Percentiles rank a stretch among this genome's conserved stretches.
phyloP scores from a whole-genome alignment of 2,329 filamentous ascomycete species.

The Cercospora beticola region DNA sequence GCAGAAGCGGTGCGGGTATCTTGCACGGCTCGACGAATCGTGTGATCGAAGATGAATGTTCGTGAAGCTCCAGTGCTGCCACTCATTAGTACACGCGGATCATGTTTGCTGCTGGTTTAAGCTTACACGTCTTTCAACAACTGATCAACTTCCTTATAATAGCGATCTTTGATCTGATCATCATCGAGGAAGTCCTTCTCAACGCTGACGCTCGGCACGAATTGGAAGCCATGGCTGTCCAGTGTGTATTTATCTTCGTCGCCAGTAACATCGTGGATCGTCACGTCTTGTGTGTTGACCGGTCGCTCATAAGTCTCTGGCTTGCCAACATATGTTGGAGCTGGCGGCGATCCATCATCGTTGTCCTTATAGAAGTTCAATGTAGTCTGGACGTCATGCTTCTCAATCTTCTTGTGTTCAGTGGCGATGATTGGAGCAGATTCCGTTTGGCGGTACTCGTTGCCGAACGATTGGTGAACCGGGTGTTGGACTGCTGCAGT shows the following conservation, averaged over 20 bases:
- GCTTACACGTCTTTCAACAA: constrained; percentile 41
- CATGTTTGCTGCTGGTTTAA: no score
- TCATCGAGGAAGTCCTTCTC: constrained; percentile 44
- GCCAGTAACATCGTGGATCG: constrained; percentile 48
- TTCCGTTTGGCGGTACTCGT: constrained; percentile 9
- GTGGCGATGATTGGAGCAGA: constrained; percentile 8
- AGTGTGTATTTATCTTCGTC: constrained; percentile 39
- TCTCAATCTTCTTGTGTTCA: constrained; percentile 16
- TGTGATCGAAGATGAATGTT: constrained; percentile 64
- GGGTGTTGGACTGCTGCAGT: constrained; percentile 25
- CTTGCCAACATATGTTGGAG: constrained; percentile 26
- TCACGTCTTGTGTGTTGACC: constrained; percentile 31
- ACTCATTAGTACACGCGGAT: not conserved
- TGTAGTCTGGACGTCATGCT: constrained; percentile 25
- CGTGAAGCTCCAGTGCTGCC: constrained; percentile 53
- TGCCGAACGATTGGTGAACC: constrained; percentile 13
- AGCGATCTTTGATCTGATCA: constrained; percentile 40
- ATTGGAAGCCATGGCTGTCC: constrained; percentile 39
- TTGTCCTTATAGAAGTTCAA: constrained; percentile 30
- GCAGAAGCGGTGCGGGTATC: constrained; percentile 29
- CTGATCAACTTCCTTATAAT: constrained; percentile 42
- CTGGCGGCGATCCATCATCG: constrained; percentile 29
- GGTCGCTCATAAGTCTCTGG: constrained; percentile 38
- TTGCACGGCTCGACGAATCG: constrained; percentile 50
- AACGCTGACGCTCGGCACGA: constrained; percentile 36